phyloP scores from a whole-genome alignment of 345 rosid species.

The Conringia planisiliqua region DNA sequence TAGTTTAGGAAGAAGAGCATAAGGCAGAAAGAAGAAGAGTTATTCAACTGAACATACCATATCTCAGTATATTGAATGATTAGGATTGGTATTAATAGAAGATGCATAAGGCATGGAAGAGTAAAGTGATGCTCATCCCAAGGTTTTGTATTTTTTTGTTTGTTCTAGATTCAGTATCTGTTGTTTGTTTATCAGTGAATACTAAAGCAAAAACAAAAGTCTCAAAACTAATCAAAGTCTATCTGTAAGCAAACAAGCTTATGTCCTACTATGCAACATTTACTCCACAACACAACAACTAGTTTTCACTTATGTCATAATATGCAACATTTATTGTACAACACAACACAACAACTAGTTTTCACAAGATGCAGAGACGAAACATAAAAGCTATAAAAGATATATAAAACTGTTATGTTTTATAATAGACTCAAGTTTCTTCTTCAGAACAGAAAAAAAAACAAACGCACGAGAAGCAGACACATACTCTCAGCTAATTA shows the following conservation, averaged over 20 bases:
- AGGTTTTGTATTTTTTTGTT: no score
- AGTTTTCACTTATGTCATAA: not conserved
- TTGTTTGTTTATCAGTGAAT: not conserved
- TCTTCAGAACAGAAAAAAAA: not conserved
- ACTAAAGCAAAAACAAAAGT: not conserved
- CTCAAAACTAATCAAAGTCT: not conserved
- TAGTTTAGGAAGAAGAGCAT: not conserved
- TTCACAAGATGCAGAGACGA: not conserved
- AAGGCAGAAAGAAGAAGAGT: not conserved
- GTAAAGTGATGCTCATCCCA: not conserved
- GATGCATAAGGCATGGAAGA: not conserved
- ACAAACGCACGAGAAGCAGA: not conserved
- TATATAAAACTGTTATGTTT: not conserved
- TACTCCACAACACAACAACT: constrained; percentile 20
- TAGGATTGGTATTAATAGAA: not conserved
- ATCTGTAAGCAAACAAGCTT: not conserved
- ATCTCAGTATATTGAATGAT: not conserved
- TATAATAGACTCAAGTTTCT: constrained; percentile 7
- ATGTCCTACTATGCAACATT: constrained; percentile 1
- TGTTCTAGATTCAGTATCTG: not conserved
- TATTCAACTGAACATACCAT: not conserved
- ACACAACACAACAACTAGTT: constrained; percentile 13
- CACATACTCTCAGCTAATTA: constrained; percentile 12
- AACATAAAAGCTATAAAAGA: not conserved
- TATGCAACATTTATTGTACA: constrained; percentile 22